Evolutionary conservation across 2,329 filamentous ascomycete species (phyloP).

Genomic region (Sporothrix inflata): DNA sequence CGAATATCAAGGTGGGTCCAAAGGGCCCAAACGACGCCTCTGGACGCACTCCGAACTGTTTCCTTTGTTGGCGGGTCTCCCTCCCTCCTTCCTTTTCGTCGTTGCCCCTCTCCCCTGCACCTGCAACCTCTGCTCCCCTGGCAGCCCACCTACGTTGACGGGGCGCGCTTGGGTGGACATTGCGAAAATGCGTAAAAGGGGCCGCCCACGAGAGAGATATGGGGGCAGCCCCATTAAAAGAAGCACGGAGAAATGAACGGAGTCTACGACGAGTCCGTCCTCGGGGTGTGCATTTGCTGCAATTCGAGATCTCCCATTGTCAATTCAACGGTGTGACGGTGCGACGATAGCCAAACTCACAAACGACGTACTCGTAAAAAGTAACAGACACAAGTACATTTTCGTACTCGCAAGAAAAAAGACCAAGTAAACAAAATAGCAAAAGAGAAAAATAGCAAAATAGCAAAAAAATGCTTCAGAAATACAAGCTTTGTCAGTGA

Average conservation of each 20-base stretch:
- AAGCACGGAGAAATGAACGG: not conserved
- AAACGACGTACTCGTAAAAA: not conserved
- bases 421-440: not conserved
- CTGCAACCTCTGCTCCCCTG: not conserved
- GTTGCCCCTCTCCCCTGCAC: not conserved
- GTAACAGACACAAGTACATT: not conserved
- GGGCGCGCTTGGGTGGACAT: too few relatives aligned
- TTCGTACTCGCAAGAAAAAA: not conserved
- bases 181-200: not conserved
- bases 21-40: not conserved
- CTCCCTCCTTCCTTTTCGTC: not conserved
- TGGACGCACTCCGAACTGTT: not conserved
- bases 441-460: too few relatives aligned
- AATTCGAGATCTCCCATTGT: not conserved
- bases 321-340: too few relatives aligned
- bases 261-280: not conserved
- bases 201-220: not conserved
- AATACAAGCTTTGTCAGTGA: not conserved
- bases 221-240: not conserved
- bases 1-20: constrained; percentile 23
- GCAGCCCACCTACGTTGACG: too few relatives aligned
- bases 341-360: too few relatives aligned
- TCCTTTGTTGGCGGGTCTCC: not conserved
- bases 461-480: not conserved
- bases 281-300: not conserved